These are phyloP conservation scores for Globisporangium nunn DNA, from an alignment of 352 stramenopile genomes.

Conservation along the genomic window DNA sequence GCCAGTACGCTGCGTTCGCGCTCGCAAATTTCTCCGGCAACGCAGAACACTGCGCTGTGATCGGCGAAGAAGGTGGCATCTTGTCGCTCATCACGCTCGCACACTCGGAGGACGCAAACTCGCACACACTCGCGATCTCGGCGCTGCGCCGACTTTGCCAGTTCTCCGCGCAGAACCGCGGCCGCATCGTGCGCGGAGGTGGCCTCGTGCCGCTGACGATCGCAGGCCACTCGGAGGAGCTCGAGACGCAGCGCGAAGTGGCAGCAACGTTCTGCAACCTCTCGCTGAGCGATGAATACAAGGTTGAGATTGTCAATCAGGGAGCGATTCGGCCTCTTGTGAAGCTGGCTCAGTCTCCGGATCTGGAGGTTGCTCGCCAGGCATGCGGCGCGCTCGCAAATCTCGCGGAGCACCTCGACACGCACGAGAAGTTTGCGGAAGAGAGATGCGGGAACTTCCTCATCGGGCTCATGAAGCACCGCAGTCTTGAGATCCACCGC, in stretches of 20 bases:
- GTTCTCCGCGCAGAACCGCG: conserved; percentile 84
- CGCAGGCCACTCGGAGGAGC: conserved; percentile 78
- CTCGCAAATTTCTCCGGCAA: conserved; percentile 93
- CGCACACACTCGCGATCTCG: conserved; percentile 89
- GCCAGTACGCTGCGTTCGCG: conserved; percentile 88
- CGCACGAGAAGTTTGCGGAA: conserved; percentile 84
- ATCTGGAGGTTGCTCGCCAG: conserved; percentile 90
- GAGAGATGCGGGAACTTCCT: conserved; percentile 64
- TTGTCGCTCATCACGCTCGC: conserved; percentile 87
- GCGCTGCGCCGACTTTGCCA: conserved; percentile 90
- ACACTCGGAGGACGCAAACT: conserved; percentile 82
- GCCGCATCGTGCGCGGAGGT: conserved; percentile 78
- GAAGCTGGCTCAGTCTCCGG: conserved; percentile 79
- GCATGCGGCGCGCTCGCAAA: conserved; percentile 92
- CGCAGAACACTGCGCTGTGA: conserved; percentile 72
- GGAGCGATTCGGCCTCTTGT: conserved; percentile 77
- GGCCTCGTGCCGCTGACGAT: conserved; percentile 82
- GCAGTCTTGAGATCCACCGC: conserved; percentile 89
- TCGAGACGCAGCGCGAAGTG: conserved; percentile 94
- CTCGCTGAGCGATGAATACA: conserved; percentile 89
- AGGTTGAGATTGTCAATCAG: conserved; percentile 84
- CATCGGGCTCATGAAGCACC: conserved; percentile 79
- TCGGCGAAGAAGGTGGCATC: conserved; percentile 90
- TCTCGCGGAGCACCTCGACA: conserved; percentile 91
- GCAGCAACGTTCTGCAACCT: conserved; percentile 92